Percentiles rank a stretch among this genome's conserved stretches.
Evolutionary conservation across 257 asterid genomes (phyloP).

Genomic region (Fraxinus americana): DNA sequence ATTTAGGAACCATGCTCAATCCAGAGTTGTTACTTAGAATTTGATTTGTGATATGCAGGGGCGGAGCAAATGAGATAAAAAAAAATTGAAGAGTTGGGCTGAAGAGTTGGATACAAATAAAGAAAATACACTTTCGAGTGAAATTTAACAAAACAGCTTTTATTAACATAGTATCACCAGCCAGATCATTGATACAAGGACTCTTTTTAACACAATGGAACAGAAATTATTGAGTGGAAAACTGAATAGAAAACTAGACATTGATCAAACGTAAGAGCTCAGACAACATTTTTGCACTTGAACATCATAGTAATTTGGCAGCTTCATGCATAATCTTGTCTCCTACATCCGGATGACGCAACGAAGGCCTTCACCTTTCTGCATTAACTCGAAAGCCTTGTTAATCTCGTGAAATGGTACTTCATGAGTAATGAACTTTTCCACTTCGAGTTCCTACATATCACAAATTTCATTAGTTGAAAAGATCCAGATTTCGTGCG

Average conservation of each 20-base stretch:
- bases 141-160: no score
- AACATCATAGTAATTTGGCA: not conserved
- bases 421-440: constrained; percentile 46
- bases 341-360: constrained; percentile 38
- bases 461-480: not conserved
- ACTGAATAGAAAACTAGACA: not conserved
- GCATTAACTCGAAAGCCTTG: constrained; percentile 47
- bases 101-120: no score
- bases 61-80: no score
- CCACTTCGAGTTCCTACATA: constrained; percentile 45
- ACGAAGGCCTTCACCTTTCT: constrained; percentile 43
- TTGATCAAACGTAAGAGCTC: not conserved
- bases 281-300: not conserved
- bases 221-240: not conserved
- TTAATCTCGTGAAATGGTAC: constrained; percentile 42
- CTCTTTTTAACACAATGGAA: no score
- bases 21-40: no score
- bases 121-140: no score
- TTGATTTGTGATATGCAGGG: no score
- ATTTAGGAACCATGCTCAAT: no score
- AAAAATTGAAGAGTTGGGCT: no score
- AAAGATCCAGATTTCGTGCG: not conserved
- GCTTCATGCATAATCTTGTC: not conserved
- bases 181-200: not conserved
- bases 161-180: no score